These are phyloP conservation scores for Aristolochia contorta DNA, from an alignment of 164 flowering plant genomes.

Conservation along the genomic window DNA sequence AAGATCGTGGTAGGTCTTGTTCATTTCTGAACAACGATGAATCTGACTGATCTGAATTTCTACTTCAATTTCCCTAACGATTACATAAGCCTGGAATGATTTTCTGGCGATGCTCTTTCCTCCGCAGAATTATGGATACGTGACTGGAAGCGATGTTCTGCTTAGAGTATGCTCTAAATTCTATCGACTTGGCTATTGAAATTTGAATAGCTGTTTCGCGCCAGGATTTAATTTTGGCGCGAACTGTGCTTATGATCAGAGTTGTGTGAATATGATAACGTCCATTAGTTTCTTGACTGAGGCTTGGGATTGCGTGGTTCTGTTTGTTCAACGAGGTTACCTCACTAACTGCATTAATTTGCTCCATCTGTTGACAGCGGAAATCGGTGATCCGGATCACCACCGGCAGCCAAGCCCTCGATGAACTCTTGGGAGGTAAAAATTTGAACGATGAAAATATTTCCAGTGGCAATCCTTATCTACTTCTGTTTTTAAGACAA, in stretches of 20 bases:
- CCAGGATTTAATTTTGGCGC: neutral
- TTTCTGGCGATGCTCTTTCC: neutral
- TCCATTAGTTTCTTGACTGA: neutral
- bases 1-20: slow-evolving; percentile 60
- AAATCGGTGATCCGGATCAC: slow-evolving; percentile 75
- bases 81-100: too few relatives aligned
- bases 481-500: neutral
- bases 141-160: slow-evolving; percentile 94
- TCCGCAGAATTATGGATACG: slow-evolving; percentile 81
- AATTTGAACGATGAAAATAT: neutral
- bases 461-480: neutral
- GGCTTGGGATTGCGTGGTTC: too few relatives aligned
- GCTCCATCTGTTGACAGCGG: slow-evolving; percentile 34
- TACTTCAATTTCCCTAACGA: too few relatives aligned
- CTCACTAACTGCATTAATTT: too few relatives aligned
- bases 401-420: slow-evolving; percentile 95
- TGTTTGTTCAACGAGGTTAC: too few relatives aligned
- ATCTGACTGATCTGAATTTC: too few relatives aligned
- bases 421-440: slow-evolving; percentile 92
- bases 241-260: slow-evolving; percentile 3
- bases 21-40: too few relatives aligned
- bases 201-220: too few relatives aligned
- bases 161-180: slow-evolving; percentile 49
- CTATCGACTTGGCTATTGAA: neutral
- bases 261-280: neutral